Evolutionary conservation across 192 early-diverging fungal species (phyloP), one percentile per base, ranked within the genome.

Genomic region (Thamnidium elegans): DNA sequence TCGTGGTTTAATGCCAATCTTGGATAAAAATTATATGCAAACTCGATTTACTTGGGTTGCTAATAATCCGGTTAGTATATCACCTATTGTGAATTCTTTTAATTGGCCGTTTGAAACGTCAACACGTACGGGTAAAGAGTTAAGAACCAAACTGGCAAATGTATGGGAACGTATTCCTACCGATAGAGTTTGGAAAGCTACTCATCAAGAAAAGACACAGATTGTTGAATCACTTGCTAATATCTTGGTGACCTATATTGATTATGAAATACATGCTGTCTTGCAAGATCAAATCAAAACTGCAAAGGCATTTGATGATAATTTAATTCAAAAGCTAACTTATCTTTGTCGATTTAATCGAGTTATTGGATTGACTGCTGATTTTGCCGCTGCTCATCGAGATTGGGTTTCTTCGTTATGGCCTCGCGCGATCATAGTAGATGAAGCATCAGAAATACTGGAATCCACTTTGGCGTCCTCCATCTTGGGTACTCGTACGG

Each of bases 291-390:
- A 58, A 26, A 47, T 45, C 7, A 45, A 69, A 20, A 15, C 23
- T 11, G 32, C 51, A 0, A 43, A 23, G 7, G 32, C 23, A 7
- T 46, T 64, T 55, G 58, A 69, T 21, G 63, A 63, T 13, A 21
- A 23, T 19, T 43, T 59, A 15, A 8, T 52, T 4, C 19, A 55
- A 3, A 51, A 55, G 11, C 69, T 65, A 65, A 14, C 26, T 3
- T 45, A 51, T 10, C 44, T 46, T 1, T 54, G 66, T 26, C 45
- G 47, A 13, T 76, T 73, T 6, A 62, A 26, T n/a, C 59, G 56
- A 4, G 44, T 76, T 6, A 52, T 76, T 9, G 74, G 70, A 2
- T 73, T 76, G 61, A 76, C 74, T 0, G 32, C 67, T 2, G 56
- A 51, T 21, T 73, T 73, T 60, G 74, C 74, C 3, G 30, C 58